Base-by-base conservation (phyloP, 2,329 filamentous ascomycete genomes). In the Aspergillus quadrilineatus region DNA sequence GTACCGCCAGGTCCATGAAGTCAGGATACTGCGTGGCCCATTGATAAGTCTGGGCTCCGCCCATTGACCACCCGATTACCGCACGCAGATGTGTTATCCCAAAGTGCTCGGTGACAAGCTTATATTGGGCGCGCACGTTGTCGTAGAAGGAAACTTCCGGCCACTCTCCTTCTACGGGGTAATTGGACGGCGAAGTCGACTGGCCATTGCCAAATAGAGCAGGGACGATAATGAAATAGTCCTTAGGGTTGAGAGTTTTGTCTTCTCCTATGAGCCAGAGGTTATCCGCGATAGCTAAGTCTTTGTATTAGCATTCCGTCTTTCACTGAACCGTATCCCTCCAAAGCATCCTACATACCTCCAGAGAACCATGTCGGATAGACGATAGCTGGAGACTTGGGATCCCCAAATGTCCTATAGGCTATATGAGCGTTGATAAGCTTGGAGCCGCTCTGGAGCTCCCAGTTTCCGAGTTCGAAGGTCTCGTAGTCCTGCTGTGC, bases 361-460 rank as follows among this genome's bases (percentile, higher is more conserved):
- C 86, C 86, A 15, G 84, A 86, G 69, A 86, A 92, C 89, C 89
- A 92, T 2, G 85, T 86, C 2, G 89, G 89, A 66, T 92, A 92
- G 59, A 92, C 82, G 56, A 92, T 83, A 2, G 85, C 85, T 6
- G 89, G 88, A 5, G 75, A 78, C 0, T 76, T 80, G 0, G 82
- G 69, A 55, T 86, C 77, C 17, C 89, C 89, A 63, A 89, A 87
- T 0, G 89, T 90, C 72, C 89, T 91, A 78, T 90, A 93, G 14
- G 89, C 88, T 53, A 93, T 84, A 65, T 83, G 82, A 1, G 89
- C 89, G 62, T 83, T 71, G 1, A 81, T 79, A 15, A 92, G 79
- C 5, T 74, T 78, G n/a, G 77, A 78, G 39, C 88, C 87, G 28
- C 81, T 85, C 65, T 88, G 82, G 2, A 92, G 82, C 59, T 80